Evolutionary conservation across 2,329 filamentous ascomycete species (phyloP).

Genomic region (Verticillium dahliae): DNA sequence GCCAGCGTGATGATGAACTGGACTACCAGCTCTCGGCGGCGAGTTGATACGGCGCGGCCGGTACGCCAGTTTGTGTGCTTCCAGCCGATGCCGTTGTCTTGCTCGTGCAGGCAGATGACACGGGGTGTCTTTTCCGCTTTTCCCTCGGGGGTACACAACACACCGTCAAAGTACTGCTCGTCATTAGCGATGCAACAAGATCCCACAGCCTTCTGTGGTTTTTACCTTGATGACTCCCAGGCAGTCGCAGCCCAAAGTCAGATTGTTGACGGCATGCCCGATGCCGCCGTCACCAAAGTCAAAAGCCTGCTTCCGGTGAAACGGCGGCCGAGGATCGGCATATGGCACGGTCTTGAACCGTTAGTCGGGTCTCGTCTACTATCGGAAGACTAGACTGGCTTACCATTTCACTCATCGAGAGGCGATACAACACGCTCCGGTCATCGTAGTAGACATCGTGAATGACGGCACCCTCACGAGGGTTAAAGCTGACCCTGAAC

Average conservation of each 20-base stretch:
- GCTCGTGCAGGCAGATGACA: slow-evolving; percentile 62
- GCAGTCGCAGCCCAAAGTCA: slow-evolving; percentile 62
- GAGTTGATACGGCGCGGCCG: slow-evolving; percentile 51
- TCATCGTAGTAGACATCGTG: slow-evolving; percentile 54
- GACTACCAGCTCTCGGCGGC: slow-evolving; percentile 1
- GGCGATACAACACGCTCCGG: slow-evolving; percentile 48
- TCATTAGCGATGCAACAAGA: neutral
- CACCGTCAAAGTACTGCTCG: slow-evolving; percentile 39
- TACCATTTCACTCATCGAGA: slow-evolving; percentile 50
- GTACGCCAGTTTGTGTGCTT: slow-evolving; percentile 67
- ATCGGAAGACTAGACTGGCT: neutral
- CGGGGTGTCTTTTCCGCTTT: slow-evolving; percentile 46
- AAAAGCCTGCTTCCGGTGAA: slow-evolving; percentile 61
- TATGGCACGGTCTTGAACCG: slow-evolving; percentile 43
- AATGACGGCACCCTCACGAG: slow-evolving; percentile 51
- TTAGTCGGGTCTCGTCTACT: neutral
- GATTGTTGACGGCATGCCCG: slow-evolving; percentile 59
- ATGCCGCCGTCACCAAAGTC: slow-evolving; percentile 63
- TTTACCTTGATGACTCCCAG: slow-evolving; percentile 47
- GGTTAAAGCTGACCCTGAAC: slow-evolving; percentile 54
- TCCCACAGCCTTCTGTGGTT: neutral
- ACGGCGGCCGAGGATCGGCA: slow-evolving; percentile 54
- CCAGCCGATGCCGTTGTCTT: slow-evolving; percentile 63
- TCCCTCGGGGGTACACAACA: slow-evolving; percentile 47
- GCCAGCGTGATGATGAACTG: slow-evolving; percentile 32